Percentiles rank a stretch among this genome's conserved stretches.
Conservation (phyloP, 2,329 filamentous ascomycete species). For the Clonostachys solani region DNA sequence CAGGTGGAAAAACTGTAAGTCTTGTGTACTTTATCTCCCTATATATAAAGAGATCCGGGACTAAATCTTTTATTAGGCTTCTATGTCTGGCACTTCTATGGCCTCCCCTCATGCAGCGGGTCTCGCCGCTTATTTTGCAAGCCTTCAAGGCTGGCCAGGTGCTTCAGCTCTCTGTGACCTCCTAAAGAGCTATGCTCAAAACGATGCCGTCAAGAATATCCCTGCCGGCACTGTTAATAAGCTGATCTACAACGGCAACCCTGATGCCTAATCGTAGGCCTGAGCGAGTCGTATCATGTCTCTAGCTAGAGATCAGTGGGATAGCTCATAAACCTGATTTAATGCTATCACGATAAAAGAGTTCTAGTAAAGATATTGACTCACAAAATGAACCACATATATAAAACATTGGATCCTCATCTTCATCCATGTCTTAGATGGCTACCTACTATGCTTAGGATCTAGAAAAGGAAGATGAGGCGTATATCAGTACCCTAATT, state of each 20-base stretch:
- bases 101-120: slow-evolving; percentile 33
- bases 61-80: slow-evolving; percentile 3
- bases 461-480: too few species aligned
- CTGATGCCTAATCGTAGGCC: not conserved
- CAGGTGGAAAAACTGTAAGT: not conserved
- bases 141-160: slow-evolving; percentile 29
- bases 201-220: slow-evolving; percentile 31
- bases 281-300: too few species aligned
- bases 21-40: not conserved
- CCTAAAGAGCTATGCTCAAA: slow-evolving; percentile 35
- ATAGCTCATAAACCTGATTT: too few species aligned
- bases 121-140: slow-evolving; percentile 36
- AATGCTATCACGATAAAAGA: too few species aligned
- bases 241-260: slow-evolving; percentile 49
- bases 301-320: too few species aligned
- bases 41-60: not conserved
- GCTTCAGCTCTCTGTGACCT: slow-evolving; percentile 41
- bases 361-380: too few species aligned
- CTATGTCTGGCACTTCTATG: slow-evolving; percentile 38
- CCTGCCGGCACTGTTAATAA: slow-evolving; percentile 41
- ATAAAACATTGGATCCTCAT: too few species aligned
- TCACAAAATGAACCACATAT: too few species aligned
- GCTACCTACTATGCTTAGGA: too few species aligned
- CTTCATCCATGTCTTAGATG: too few species aligned
- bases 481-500: too few species aligned